Conservation (phyloP, 2,329 filamentous ascomycete genomes). For the Fusarium sulawesiense region DNA sequence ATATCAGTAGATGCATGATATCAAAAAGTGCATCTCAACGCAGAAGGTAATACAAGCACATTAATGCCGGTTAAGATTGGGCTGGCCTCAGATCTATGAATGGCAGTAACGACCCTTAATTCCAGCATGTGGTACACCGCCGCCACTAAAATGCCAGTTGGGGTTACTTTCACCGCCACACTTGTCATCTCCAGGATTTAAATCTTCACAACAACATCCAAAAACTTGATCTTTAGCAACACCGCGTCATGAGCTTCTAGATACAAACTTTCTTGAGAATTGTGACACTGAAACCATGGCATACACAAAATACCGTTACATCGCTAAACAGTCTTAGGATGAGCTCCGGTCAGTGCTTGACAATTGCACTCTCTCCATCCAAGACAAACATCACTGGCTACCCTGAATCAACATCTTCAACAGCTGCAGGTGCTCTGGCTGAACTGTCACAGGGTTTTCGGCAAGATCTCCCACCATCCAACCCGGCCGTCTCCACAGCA, state of each 20-base stretch:
- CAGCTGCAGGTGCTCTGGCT: slow-evolving; percentile 20
- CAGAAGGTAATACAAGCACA: neutral
- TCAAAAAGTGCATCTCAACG: neutral
- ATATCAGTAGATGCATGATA: neutral
- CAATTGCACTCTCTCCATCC: neutral
- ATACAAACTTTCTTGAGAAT: neutral
- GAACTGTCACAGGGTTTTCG: slow-evolving; percentile 38
- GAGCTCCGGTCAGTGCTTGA: neutral
- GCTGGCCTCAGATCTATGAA: neutral
- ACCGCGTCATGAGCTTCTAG: neutral
- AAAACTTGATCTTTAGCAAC: neutral
- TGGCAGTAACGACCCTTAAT: neutral
- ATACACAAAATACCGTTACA: neutral
- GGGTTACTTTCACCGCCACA: slow-evolving; percentile 3
- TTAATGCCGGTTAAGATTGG: neutral
- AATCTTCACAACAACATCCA: neutral
- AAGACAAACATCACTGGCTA: slow-evolving; percentile 1
- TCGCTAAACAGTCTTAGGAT: neutral
- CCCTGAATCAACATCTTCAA: slow-evolving; percentile 35
- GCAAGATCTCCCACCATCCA: slow-evolving; percentile 43
- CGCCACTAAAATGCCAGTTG: neutral
- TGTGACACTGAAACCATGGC: no score
- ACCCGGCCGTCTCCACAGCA: slow-evolving; percentile 30
- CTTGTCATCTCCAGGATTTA: neutral
- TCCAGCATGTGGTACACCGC: neutral